Evolutionary conservation across 164 flowering plant genomes (phyloP), one percentile per base, ranked within the genome.

Genomic region (Nymphaea thermarum): DNA sequence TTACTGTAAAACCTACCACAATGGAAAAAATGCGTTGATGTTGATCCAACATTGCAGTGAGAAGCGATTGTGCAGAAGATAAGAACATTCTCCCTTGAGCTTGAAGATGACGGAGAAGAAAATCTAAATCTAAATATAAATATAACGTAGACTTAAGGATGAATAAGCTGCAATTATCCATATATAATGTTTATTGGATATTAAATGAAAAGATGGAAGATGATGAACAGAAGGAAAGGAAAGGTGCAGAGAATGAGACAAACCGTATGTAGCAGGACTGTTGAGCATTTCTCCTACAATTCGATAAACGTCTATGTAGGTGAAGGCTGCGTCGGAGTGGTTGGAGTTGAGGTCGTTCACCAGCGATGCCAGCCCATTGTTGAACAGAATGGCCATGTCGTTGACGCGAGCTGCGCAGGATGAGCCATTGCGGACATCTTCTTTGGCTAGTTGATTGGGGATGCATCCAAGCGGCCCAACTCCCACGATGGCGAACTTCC

Each of bases 401-500:
- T 93, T 91, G 3, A 83, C 93, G 18, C 70, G 66, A 60, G 82
- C 80, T 3, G 81, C 78, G 67, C 97, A 93, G 36, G 36, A 25
- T 53, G 82, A 71, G 3, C 83, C 96, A 0, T 75, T 75, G 0
- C 77, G 82, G 17, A 84, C 82, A 44, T 66, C 73, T 3, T 86
- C 84, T 0, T 73, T 69, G 3, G 91, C 93, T 47, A 79, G 57
- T 43, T 85, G 93, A 68, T 78, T 83, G 7, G 97, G 89, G 55
- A 87, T 86, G 79, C 97, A 90, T 15, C 94, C 94, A 42, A 90
- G 74, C n/a, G 88, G 86, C 16, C 86, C 90, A 4, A 89, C 18
- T 66, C 94, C 98, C 0, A 83, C 83, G 17, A 90, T 42, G 10
- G 86, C 67, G 73, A 94, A 87, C 75, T 89, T 94, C 75, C 93